Conservation (phyloP, 495 filamentous ascomycete genomes). For the Penicillium steckii region DNA sequence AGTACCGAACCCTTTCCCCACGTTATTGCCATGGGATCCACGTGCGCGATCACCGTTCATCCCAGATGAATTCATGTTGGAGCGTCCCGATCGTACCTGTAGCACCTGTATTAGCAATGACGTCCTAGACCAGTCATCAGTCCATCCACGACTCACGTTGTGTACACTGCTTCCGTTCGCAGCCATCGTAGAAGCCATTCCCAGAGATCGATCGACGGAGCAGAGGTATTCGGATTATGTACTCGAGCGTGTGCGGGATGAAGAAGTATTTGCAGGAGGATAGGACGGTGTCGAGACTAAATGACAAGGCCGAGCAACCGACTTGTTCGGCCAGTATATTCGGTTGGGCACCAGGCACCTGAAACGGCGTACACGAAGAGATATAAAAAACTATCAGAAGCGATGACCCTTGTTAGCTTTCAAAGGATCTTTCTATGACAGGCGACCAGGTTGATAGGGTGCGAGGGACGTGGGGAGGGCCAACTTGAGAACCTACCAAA, state of each 20-base stretch:
- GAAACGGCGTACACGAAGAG: conserved; percentile 30
- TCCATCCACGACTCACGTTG: conserved; percentile 29
- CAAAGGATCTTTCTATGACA: neutral
- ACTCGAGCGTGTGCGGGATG: conserved; percentile 17
- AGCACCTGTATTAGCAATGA: neutral
- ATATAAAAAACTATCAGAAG: conserved; percentile 26
- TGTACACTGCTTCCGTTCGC: conserved; percentile 39
- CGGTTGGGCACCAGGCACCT: conserved; percentile 33
- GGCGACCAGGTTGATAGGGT: neutral
- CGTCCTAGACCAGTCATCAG: neutral
- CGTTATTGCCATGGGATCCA: conserved; percentile 32
- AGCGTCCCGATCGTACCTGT: conserved; percentile 39
- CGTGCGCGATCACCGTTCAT: conserved; percentile 41
- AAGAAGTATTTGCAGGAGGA: conserved; percentile 17
- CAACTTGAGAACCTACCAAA: conserved; percentile 22
- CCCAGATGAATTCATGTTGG: conserved; percentile 41
- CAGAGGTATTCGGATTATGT: conserved; percentile 25
- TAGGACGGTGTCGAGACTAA: conserved; percentile 16
- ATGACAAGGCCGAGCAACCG: conserved; percentile 17
- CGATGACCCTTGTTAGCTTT: conserved; percentile 16
- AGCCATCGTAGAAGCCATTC: conserved; percentile 43
- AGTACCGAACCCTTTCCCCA: conserved; percentile 46
- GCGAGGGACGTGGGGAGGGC: neutral
- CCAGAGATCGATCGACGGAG: conserved; percentile 19
- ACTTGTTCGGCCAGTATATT: conserved; percentile 22